Percentiles rank a stretch among this genome's conserved stretches.
Conservation (phyloP, 1,284 basidiomycete genomes). For the Cutaneotrichosporon mucoides region DNA sequence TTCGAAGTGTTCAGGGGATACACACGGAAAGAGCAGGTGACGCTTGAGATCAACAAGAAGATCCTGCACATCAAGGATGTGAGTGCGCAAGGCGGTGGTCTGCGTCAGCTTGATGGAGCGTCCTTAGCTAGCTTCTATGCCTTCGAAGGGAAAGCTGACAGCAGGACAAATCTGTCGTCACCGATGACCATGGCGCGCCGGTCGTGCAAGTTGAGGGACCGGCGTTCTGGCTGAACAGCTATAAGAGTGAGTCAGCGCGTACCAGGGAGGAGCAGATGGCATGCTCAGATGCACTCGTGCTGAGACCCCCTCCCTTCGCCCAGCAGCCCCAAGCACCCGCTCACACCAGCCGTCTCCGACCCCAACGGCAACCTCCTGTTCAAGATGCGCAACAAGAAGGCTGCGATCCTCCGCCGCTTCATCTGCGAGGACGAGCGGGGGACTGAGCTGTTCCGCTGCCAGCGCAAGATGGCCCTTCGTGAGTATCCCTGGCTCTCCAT, state of each 20-base stretch:
- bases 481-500: background rate
- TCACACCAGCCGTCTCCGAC: background rate
- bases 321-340: no score
- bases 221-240: background rate
- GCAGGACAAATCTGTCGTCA: background rate
- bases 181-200: background rate
- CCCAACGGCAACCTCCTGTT: background rate
- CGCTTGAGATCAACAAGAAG: background rate
- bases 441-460: background rate
- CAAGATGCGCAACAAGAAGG: background rate
- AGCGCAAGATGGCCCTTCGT: background rate
- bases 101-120: no score
- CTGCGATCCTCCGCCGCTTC: background rate
- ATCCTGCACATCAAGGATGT: background rate
- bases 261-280: no score
- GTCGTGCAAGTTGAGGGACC: background rate
- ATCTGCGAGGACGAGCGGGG: slow-evolving; percentile 1
- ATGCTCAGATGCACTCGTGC: no score
- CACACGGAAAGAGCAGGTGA: background rate
- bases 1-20: background rate
- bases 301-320: no score
- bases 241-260: background rate
- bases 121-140: no score
- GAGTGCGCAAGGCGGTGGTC: no score
- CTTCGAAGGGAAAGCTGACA: no score